Evolutionary conservation across 768 basidiomycete genomes (phyloP), one percentile per base, ranked within the genome.

Genomic region (Lactarius deliciosus): DNA sequence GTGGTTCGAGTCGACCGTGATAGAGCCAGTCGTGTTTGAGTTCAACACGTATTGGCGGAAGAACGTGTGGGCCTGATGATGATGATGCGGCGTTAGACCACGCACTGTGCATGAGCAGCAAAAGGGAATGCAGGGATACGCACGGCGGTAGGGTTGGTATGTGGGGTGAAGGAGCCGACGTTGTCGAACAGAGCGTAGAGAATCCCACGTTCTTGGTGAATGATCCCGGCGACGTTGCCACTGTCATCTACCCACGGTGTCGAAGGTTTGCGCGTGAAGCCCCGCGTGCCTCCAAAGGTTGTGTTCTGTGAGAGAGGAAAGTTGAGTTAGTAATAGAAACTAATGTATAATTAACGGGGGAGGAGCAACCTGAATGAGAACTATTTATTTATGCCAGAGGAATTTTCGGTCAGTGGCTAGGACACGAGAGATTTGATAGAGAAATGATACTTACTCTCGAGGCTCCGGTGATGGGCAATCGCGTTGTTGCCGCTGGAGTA

Each of bases 231-330:
- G 63, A 85, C 81, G 61, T 84, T 77, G 15, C 85, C 84, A 2
- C 74, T 72, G 61, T 89, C 86, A 60, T 86, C 84, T 62, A 75
- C 77, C 88, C 89, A 91, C 0, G 85, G 82, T 0, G 90, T 91
- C 2, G 85, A 81, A 0, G 90, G 90, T 64, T 82, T 80, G 57
- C 83, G 79, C 4, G 86, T 85, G 74, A 92, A 92, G 4, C 90
- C 90, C 75, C 85, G 87, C 53, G 86, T 85, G 7, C 88, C 90
- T 30, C 88, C 89, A 69, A 91, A 92, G 0, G 90, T 90, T 30
- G 89, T 90, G 71, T 92, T 92, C 87, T 90, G 43, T 61, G 22
- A 15, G 36, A 25, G n/a, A 25, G n/a, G 30, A 25, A 22, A 36
- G 4, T 22, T 13, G 47, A 7, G 32, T 61, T 22, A 61, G 34